Conservation (phyloP, 805 yeast species). For the Nakazawaea siamensis region DNA sequence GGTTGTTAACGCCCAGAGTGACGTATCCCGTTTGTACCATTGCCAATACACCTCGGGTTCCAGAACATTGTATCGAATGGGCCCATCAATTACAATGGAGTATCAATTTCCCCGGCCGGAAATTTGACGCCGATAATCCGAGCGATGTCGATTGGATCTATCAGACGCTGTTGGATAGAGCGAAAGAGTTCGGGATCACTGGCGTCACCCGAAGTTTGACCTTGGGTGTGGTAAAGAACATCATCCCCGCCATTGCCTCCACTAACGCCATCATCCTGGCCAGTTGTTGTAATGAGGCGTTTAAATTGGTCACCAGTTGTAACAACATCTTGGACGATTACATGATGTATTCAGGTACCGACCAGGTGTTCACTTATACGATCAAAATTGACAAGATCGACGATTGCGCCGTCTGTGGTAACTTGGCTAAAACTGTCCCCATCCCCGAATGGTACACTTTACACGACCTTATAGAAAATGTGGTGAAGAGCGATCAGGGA, state of each 20-base stretch:
- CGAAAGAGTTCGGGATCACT: slow-evolving; percentile 54
- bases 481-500: slow-evolving; percentile 21
- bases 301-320: slow-evolving; percentile 66
- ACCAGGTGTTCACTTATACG: slow-evolving; percentile 67
- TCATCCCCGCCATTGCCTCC: slow-evolving; percentile 90
- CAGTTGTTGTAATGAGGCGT: slow-evolving; percentile 77
- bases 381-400: slow-evolving; percentile 53
- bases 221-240: slow-evolving; percentile 83
- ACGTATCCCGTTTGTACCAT: slow-evolving; percentile 90
- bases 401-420: slow-evolving; percentile 76
- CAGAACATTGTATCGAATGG: slow-evolving; percentile 94
- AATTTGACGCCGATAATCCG: slow-evolving; percentile 61
- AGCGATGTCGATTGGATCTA: slow-evolving; percentile 61
- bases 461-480: slow-evolving; percentile 32
- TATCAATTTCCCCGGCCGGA: slow-evolving; percentile 30
- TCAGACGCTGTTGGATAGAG: slow-evolving; percentile 47
- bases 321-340: slow-evolving; percentile 66
- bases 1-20: slow-evolving; percentile 53
- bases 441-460: slow-evolving; percentile 21
- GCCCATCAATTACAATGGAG: slow-evolving; percentile 76
- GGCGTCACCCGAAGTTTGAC: slow-evolving; percentile 70
- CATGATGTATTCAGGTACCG: slow-evolving; percentile 82
- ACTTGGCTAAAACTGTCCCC: slow-evolving; percentile 11
- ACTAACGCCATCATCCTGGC: slow-evolving; percentile 92
- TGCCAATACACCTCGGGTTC: slow-evolving; percentile 87